These are phyloP conservation scores for Yarrowia alimentaria DNA, from an alignment of 805 yeast genomes.

Conservation along the genomic window DNA sequence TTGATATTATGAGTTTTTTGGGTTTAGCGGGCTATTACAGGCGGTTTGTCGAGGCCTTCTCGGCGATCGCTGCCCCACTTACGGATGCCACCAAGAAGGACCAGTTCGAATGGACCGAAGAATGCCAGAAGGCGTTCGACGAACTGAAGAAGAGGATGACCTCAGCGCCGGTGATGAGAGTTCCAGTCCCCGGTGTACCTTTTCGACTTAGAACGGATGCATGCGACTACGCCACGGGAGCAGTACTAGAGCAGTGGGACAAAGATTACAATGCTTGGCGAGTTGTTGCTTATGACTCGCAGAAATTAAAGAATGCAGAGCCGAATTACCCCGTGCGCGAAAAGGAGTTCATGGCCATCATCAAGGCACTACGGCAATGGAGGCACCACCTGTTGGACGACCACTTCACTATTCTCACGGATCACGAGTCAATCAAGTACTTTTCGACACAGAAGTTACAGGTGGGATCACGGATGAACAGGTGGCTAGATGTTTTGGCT, in stretches of 20 bases:
- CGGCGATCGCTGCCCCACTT: too few species aligned
- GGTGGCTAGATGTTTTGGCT: conserved; percentile 30
- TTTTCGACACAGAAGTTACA: too few species aligned
- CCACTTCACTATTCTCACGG: conserved; percentile 13
- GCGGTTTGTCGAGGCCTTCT: too few species aligned
- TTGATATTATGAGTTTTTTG: too few species aligned
- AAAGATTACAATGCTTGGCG: neutral
- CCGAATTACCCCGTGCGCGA: conserved; percentile 28
- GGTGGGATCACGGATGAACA: conserved; percentile 28
- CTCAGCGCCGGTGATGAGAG: too few species aligned
- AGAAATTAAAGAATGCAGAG: conserved; percentile 9
- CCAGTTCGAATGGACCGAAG: too few species aligned
- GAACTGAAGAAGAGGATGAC: too few species aligned
- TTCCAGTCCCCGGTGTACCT: too few species aligned
- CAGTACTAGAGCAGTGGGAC: neutral
- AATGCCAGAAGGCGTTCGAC: too few species aligned
- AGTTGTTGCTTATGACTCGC: neutral
- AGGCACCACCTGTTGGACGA: conserved; percentile 9
- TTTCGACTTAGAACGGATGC: neutral
- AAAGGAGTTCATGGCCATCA: conserved; percentile 29
- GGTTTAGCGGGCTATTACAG: too few species aligned
- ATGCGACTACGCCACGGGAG: neutral
- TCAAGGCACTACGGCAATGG: conserved; percentile 27
- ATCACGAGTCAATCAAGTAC: conserved; percentile 26
- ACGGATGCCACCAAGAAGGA: too few species aligned